phyloP scores from a whole-genome alignment of 495 filamentous ascomycete species.

The Talaromyces proteolyticus region DNA sequence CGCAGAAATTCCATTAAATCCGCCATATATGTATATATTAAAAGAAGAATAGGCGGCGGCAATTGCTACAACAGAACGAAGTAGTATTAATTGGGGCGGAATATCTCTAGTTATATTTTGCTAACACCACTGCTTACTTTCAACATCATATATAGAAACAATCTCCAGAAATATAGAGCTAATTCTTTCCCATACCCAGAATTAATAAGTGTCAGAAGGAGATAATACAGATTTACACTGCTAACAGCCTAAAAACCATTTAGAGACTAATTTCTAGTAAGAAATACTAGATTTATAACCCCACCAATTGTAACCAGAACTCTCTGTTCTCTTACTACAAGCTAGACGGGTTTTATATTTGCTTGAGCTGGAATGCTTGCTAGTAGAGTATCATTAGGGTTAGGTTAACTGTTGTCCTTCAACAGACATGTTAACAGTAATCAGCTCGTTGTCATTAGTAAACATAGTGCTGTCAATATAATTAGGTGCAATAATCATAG shows the following conservation, averaged over 20 bases:
- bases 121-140: constrained; percentile 42
- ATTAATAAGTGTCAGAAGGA: background rate
- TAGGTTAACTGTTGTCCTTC: constrained; percentile 46
- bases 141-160: constrained; percentile 66
- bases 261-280: constrained; percentile 7
- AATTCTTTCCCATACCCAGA: constrained; percentile 21
- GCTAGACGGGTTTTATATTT: constrained; percentile 61
- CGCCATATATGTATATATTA: constrained; percentile 75
- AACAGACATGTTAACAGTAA: constrained; percentile 52
- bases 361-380: constrained; percentile 45
- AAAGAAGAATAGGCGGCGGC: constrained; percentile 56
- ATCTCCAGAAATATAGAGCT: constrained; percentile 58
- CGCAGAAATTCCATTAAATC: constrained; percentile 46
- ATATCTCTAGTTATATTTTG: constrained; percentile 54
- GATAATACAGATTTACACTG: constrained; percentile 30
- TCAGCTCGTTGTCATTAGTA: constrained; percentile 57
- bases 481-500: constrained; percentile 53
- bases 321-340: constrained; percentile 58
- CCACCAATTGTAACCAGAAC: constrained; percentile 63
- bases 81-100: constrained; percentile 49
- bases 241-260: constrained; percentile 26
- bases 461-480: constrained; percentile 61
- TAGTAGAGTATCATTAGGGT: constrained; percentile 51
- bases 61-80: constrained; percentile 60
- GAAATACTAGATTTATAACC: constrained; percentile 46